Percentiles rank a stretch among this genome's conserved stretches.
Conservation (phyloP, 495 filamentous ascomycete species). For the Bombardia bombarda region DNA sequence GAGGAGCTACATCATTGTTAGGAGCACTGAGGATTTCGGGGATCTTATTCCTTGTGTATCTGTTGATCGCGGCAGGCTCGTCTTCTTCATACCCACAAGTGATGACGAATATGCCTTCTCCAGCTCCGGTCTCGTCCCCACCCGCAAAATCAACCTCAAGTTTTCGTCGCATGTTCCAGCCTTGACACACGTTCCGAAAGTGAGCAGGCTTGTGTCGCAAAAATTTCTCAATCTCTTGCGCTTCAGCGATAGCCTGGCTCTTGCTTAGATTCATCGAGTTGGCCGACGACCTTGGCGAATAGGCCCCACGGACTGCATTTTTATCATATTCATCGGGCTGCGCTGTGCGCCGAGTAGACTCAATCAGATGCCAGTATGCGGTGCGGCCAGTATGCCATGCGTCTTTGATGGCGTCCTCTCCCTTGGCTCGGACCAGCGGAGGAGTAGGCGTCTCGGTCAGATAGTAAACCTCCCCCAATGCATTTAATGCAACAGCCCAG, state of each 20-base stretch:
- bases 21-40: background rate
- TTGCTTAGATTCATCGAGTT: conserved; percentile 58
- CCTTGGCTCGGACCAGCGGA: conserved; percentile 29
- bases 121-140: conserved; percentile 62
- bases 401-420: conserved; percentile 45
- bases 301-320: conserved; percentile 34
- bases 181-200: conserved; percentile 69
- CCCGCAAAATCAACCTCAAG: conserved; percentile 85
- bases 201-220: conserved; percentile 64
- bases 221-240: conserved; percentile 72
- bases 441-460: conserved; percentile 56
- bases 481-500: conserved; percentile 86
- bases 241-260: conserved; percentile 65
- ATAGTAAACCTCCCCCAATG: conserved; percentile 85
- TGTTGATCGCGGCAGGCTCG: conserved; percentile 25
- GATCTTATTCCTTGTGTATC: conserved; percentile 15
- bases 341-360: conserved; percentile 63
- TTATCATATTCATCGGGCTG: conserved; percentile 57
- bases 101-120: conserved; percentile 69
- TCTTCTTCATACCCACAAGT: conserved; percentile 57
- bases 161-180: conserved; percentile 87
- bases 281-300: conserved; percentile 41
- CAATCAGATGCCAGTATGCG: conserved; percentile 72
- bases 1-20: conserved; percentile 7
- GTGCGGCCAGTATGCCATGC: conserved; percentile 77